Base-by-base conservation (phyloP, 768 basidiomycete species). In the Gautieria morchelliformis region DNA sequence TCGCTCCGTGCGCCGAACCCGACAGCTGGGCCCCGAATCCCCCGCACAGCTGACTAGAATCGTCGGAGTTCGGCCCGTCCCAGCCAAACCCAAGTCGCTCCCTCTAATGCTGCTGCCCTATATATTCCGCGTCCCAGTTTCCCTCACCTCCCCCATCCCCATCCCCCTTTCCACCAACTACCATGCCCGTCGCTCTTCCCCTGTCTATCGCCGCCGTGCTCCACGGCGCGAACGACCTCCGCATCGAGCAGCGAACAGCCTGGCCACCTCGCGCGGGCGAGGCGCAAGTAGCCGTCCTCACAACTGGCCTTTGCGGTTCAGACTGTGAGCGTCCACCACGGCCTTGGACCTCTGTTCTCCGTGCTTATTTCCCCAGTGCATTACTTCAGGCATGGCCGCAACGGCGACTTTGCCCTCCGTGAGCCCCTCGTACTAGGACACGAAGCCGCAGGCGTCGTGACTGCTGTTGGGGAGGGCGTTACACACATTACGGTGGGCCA, bases 241-340 rank as follows among this genome's bases (percentile, higher is more conserved):
- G 84, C 62, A 63, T 87, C 65, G 90, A 93, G 66, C 72, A 84
- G 41, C 84, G 92, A 62, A 75, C 78, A 46, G 70, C 87, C 61
- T 85, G 83, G 76, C 78, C 84, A 0, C 94, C 93, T 22, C 74
- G 76, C 19, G 70, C 78, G 22, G 83, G 83, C 63, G 80, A 91
- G 33, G 91, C 81, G 45, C 90, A 93, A 73, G 83, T 98, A 67
- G 77, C 81, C 59, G 76, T 95, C 60, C 75, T 77, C 56, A 75
- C 88, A 42, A 97, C 94, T 4, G 95, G 95, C 59, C 81, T 98
- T 53, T 98, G 94, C 65, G 94, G 94, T 59, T 84, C 82, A 57
- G 90, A 91, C 70, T 69, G 88, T 86, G 63, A 65, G 83, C 77
- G 37, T 62, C 52, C 37, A 45, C 32, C 35, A 9, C 35, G 14